phyloP scores from a whole-genome alignment of 306 rosid genomes.

The Calophaca sinica region DNA sequence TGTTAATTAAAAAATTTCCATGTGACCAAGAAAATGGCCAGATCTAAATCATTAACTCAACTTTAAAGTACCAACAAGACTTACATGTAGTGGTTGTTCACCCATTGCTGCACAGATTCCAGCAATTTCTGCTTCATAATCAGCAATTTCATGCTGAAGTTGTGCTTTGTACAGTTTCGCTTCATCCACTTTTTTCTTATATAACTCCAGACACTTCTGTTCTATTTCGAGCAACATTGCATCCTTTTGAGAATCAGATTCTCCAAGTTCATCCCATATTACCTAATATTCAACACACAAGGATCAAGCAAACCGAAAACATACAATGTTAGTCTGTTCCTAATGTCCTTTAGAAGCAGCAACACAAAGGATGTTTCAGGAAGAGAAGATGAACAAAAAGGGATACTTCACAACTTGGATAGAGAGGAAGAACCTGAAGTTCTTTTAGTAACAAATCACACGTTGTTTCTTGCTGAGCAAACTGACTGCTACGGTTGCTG shows the following conservation, averaged over 20 bases:
- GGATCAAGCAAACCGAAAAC: constrained; percentile 29
- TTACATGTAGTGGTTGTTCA: constrained; percentile 59
- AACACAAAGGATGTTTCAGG: neutral
- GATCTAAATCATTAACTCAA: constrained; percentile 35
- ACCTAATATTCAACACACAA: constrained; percentile 53
- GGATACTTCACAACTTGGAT: constrained; percentile 33
- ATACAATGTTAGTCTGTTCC: constrained; percentile 7
- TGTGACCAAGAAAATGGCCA: neutral
- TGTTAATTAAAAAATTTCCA: constrained; percentile 5
- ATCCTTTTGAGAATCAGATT: constrained; percentile 60
- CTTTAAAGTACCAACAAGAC: constrained; percentile 38
- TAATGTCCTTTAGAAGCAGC: constrained; percentile 3
- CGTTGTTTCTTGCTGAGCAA: constrained; percentile 58
- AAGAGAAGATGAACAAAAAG: neutral
- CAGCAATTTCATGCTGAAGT: constrained; percentile 61
- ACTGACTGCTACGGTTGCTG: constrained; percentile 49
- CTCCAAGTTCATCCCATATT: constrained; percentile 89
- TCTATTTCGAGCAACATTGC: constrained; percentile 67
- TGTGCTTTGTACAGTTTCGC: constrained; percentile 61
- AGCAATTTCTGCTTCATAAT: constrained; percentile 62
- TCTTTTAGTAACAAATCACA: constrained; percentile 64
- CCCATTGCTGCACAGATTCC: constrained; percentile 63
- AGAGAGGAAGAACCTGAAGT: constrained; percentile 63
- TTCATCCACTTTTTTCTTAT: constrained; percentile 62
- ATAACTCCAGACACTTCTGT: constrained; percentile 66